Evolutionary conservation across 768 basidiomycete genomes (phyloP), one percentile per base, ranked within the genome.

Genomic region (Jaapia argillacea): DNA sequence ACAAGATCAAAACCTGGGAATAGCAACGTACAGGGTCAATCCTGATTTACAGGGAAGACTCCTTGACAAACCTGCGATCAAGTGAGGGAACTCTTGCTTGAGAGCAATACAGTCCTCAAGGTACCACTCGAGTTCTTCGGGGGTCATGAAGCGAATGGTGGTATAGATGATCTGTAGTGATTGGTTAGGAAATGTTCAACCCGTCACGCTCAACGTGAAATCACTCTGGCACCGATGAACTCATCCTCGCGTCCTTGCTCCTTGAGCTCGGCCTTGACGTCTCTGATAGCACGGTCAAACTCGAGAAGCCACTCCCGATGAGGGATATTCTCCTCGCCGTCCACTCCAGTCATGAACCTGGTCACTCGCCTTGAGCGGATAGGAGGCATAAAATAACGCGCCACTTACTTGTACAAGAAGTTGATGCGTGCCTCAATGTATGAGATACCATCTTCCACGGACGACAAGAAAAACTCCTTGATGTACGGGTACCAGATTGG

Each of bases 161-260:
- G 74, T 67, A 51, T 86, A 86, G 44, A 88, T 86, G 37, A 88
- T 73, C 81, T 86, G 45, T 2, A 26, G n/a, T n/a, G n/a, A n/a
- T n/a, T 33, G 31, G 10, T 33, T 10, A 10, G 31, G 10, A 16
- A 10, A 33, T 10, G 31, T 33, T 10, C n/a, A 24, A n/a, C 24
- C 16, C 10, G 12, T 7, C 12, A 22, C 22, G 24, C 16, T 22
- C 2, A 13, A 24, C 12, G 22, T 4, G 20, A 18, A 10, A 43
- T 24, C 45, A 82, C 84, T 60, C 67, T 79, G 6, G 77, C 79
- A 22, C 79, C 82, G 46, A 82, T 57, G 55, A 87, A 84, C 45
- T 77, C 75, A 39, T 72, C 73, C 46, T 64, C 70, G 42, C 79
- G 65, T 21, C 75, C 76, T 58, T 75, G 64, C 21, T 53, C 48